Evolutionary conservation across 352 stramenopile genomes (phyloP).

Genomic region (Elongisporangium anandrum): DNA sequence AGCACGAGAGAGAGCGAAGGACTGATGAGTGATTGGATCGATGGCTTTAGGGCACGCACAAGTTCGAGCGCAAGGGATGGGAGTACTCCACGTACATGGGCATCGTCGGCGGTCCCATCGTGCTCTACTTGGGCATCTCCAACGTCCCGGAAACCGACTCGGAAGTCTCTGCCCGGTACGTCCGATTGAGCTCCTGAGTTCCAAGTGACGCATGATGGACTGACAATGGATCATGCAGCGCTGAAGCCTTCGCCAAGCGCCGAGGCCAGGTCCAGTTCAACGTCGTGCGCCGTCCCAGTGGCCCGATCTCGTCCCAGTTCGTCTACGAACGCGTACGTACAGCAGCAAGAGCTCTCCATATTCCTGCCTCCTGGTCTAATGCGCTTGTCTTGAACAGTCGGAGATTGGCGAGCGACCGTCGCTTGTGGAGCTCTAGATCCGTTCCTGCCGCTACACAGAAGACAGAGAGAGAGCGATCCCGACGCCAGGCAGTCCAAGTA

Average conservation of each 20-base stretch:
- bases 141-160: constrained; percentile 83
- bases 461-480: background rate
- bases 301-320: constrained; percentile 38
- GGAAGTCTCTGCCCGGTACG: constrained; percentile 72
- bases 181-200: too few relatives aligned
- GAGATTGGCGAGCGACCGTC: constrained; percentile 64
- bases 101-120: constrained; percentile 58
- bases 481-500: background rate
- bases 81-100: constrained; percentile 80
- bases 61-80: constrained; percentile 79
- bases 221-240: constrained; percentile 17
- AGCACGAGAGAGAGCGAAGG: background rate
- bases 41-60: constrained; percentile 52
- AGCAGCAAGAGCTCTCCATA: background rate
- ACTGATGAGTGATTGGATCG: background rate
- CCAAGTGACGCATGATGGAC: too few relatives aligned
- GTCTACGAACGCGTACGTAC: constrained; percentile 45
- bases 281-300: constrained; percentile 38
- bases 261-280: constrained; percentile 40
- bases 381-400: constrained; percentile 15
- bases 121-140: constrained; percentile 74
- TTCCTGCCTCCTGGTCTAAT: background rate
- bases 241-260: constrained; percentile 52
- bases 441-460: background rate
- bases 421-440: constrained; percentile 25